Percentiles rank a stretch among this genome's conserved stretches.
Evolutionary conservation across 2,329 filamentous ascomycete species (phyloP).

Genomic region (Sodiomyces alkalinus): DNA sequence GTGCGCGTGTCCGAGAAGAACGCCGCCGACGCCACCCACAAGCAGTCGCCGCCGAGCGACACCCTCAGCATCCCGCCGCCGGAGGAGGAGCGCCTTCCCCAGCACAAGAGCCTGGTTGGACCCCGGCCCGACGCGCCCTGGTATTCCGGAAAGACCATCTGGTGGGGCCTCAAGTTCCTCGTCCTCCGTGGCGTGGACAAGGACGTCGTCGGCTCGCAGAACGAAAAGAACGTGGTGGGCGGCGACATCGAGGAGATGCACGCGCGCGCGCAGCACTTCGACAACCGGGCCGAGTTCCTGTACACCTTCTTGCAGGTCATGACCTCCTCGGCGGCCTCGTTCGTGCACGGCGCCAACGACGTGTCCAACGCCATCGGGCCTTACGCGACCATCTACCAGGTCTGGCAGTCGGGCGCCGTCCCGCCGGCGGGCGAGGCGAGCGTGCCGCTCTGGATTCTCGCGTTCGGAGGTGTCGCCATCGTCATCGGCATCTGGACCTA

Average conservation of each 20-base stretch:
- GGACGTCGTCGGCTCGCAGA: conserved; percentile 16
- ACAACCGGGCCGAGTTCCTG: conserved; percentile 45
- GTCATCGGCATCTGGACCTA: conserved; percentile 33
- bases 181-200: conserved; percentile 26
- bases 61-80: no score
- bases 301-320: conserved; percentile 46
- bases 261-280: conserved; percentile 41
- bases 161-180: conserved; percentile 23
- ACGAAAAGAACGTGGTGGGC: conserved; percentile 25
- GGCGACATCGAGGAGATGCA: conserved; percentile 39
- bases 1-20: conserved; percentile 6
- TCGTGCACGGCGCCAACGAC: conserved; percentile 53
- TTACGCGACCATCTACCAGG: conserved; percentile 45
- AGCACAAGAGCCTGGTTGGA: conserved; percentile 14
- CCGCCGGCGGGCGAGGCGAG: conserved; percentile 20
- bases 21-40: conserved; percentile 6
- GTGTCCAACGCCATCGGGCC: conserved; percentile 48
- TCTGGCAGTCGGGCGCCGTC: conserved; percentile 36
- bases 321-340: conserved; percentile 46
- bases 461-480: conserved; percentile 16
- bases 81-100: neutral
- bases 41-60: no score
- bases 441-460: conserved; percentile 45
- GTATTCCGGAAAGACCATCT: conserved; percentile 21
- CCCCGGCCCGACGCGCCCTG: conserved; percentile 20